Percentiles rank a stretch among this genome's conserved stretches.
phyloP scores from a whole-genome alignment of 345 rosid genomes.

The Eucalyptus victrix region DNA sequence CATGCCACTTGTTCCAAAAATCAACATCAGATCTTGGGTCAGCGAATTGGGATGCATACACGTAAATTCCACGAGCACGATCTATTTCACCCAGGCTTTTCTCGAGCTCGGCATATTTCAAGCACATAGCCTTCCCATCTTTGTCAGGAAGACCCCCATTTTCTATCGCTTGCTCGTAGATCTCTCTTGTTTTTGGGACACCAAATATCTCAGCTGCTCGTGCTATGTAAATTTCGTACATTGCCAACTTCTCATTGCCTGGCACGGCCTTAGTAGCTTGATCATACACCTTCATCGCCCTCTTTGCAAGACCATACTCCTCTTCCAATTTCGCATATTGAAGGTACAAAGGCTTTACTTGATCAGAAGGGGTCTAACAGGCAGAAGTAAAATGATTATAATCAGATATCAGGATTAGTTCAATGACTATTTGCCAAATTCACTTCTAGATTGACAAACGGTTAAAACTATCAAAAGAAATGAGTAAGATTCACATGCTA shows the following conservation, averaged over 20 bases:
- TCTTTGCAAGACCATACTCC: constrained; percentile 89
- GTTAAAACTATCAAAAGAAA: neutral
- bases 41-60: constrained; percentile 82
- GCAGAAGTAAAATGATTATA: neutral
- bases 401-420: neutral
- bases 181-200: constrained; percentile 89
- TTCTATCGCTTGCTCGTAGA: constrained; percentile 80
- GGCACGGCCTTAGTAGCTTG: constrained; percentile 93
- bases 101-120: constrained; percentile 86
- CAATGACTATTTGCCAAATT: neutral
- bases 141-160: constrained; percentile 93
- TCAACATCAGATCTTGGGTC: constrained; percentile 86
- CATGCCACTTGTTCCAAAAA: constrained; percentile 93
- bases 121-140: constrained; percentile 89
- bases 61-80: constrained; percentile 68
- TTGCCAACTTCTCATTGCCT: constrained; percentile 62
- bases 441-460: neutral
- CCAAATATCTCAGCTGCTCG: constrained; percentile 95
- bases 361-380: constrained; percentile 80
- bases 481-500: neutral
- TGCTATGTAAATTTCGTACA: constrained; percentile 91
- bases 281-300: constrained; percentile 95
- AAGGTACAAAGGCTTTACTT: constrained; percentile 78
- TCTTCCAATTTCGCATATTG: constrained; percentile 97
- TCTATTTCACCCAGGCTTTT: constrained; percentile 94